Evolutionary conservation across 1,139 yeast genomes (phyloP).

Genomic region (Yamadazyma diddensiae): DNA sequence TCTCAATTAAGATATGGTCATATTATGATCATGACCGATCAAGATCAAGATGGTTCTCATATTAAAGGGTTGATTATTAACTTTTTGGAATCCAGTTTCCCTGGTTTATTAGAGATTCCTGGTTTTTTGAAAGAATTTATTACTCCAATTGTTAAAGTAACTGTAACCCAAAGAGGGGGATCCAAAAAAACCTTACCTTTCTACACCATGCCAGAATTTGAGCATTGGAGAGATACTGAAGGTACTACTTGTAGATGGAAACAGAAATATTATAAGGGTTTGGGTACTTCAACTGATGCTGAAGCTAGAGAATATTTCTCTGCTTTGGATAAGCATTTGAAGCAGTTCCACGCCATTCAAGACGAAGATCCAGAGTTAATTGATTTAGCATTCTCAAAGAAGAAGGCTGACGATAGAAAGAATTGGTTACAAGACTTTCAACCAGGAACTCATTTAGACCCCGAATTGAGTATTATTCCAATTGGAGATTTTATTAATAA

Average conservation of each 20-base stretch:
- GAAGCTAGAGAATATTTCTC: conserved; percentile 92
- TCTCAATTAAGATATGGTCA: conserved; percentile 88
- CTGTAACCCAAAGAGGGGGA: conserved; percentile 65
- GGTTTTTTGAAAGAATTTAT: conserved; percentile 92
- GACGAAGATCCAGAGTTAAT: conserved; percentile 78
- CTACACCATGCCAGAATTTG: conserved; percentile 95
- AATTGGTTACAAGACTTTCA: conserved; percentile 89
- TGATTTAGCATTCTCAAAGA: conserved; percentile 92
- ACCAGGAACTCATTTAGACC: conserved; percentile 93
- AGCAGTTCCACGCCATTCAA: conserved; percentile 77
- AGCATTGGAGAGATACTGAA: conserved; percentile 84
- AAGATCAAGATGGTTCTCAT: conserved; percentile 99
- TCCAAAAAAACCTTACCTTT: conserved; percentile 61
- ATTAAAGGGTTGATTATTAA: conserved; percentile 95
- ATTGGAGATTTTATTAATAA: conserved; percentile 93
- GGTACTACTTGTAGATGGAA: conserved; percentile 80
- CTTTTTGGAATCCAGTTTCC: conserved; percentile 90
- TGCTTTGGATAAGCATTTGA: conserved; percentile 81
- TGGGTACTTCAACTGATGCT: conserved; percentile 84
- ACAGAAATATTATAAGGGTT: conserved; percentile 96
- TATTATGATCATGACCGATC: conserved; percentile 99
- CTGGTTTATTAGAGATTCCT: conserved; percentile 86
- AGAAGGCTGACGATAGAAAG: conserved; percentile 95
- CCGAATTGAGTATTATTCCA: conserved; percentile 73
- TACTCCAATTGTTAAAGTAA: conserved; percentile 94